Conservation (phyloP, 2,329 filamentous ascomycete genomes). For the Blumeriella jaapii region DNA sequence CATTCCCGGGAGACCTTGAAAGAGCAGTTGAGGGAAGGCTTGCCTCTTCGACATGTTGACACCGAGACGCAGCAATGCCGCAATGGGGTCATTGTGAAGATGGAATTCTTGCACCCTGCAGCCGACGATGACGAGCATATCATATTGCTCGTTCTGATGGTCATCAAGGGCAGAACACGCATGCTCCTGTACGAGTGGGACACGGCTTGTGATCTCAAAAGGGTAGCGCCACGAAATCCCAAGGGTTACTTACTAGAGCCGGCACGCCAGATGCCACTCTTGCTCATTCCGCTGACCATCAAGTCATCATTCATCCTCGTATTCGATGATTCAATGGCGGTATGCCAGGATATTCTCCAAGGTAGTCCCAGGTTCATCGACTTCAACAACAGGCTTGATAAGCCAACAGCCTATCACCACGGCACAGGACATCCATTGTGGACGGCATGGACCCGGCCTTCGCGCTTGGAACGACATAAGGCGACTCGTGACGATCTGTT, state of each 20-base stretch:
- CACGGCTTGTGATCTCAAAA: constrained; percentile 35
- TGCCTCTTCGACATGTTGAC: constrained; percentile 48
- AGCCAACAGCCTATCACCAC: constrained; percentile 35
- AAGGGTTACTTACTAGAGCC: constrained; percentile 39
- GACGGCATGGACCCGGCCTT: constrained; percentile 75
- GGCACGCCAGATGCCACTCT: constrained; percentile 47
- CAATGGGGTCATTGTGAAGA: constrained; percentile 67
- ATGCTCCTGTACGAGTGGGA: constrained; percentile 53
- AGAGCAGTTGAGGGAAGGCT: constrained; percentile 34
- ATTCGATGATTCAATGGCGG: constrained; percentile 45
- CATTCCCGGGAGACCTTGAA: constrained; percentile 42
- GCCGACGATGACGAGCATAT: constrained; percentile 56
- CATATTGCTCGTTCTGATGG: constrained; percentile 59
- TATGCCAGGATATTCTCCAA: constrained; percentile 43
- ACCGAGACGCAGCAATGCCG: constrained; percentile 30
- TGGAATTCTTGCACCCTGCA: constrained; percentile 73
- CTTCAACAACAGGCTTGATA: constrained; percentile 32
- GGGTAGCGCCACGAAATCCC: constrained; percentile 36
- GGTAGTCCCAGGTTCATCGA: constrained; percentile 37
- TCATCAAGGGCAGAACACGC: constrained; percentile 36
- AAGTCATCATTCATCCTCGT: constrained; percentile 61
- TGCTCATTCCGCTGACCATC: constrained; percentile 62
- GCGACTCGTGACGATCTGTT: constrained; percentile 68
- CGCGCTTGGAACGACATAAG: constrained; percentile 49
- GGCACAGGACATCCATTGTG: constrained; percentile 49